A percentile compares a stretch with the other conserved stretches of the same genome.
These are phyloP conservation scores for Pythium pyrilobum DNA, from an alignment of 352 stramenopile species.

Conservation along the genomic window DNA sequence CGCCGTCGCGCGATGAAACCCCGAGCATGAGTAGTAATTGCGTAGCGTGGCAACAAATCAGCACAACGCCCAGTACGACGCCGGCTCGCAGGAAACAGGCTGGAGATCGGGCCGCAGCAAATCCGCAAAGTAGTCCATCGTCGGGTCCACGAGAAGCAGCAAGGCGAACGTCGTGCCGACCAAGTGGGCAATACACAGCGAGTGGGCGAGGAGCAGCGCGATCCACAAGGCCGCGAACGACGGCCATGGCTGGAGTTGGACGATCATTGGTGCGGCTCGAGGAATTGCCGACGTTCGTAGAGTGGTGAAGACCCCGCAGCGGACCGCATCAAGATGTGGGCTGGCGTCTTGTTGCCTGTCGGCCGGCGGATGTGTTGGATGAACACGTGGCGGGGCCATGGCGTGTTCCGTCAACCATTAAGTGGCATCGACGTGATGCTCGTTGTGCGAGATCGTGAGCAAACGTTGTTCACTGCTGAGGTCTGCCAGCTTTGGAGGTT, in stretches of 20 bases:
- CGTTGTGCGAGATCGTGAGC: too few species aligned
- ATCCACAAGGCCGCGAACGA: background rate
- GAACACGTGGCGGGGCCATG: too few species aligned
- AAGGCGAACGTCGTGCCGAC: background rate
- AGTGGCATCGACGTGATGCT: too few species aligned
- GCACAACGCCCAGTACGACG: background rate
- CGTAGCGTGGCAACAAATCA: background rate
- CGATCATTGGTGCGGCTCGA: background rate
- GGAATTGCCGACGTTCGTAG: too few species aligned
- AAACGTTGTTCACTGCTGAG: too few species aligned
- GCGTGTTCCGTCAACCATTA: too few species aligned
- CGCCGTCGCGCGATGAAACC: background rate
- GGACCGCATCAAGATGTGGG: too few species aligned
- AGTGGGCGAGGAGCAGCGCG: background rate
- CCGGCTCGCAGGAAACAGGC: background rate
- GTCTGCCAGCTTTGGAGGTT: too few species aligned
- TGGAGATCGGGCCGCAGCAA: background rate
- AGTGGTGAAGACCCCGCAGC: too few species aligned
- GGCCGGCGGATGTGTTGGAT: too few species aligned
- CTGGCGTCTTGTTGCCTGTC: too few species aligned
- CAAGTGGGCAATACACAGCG: background rate
- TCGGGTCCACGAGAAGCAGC: background rate
- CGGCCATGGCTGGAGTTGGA: background rate
- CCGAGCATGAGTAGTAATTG: background rate
- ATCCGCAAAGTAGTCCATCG: slow-evolving; percentile 2